Percentiles rank a stretch among this genome's conserved stretches.
phyloP scores from a whole-genome alignment of 352 stramenopile genomes.

The Phytophthora capsici region DNA sequence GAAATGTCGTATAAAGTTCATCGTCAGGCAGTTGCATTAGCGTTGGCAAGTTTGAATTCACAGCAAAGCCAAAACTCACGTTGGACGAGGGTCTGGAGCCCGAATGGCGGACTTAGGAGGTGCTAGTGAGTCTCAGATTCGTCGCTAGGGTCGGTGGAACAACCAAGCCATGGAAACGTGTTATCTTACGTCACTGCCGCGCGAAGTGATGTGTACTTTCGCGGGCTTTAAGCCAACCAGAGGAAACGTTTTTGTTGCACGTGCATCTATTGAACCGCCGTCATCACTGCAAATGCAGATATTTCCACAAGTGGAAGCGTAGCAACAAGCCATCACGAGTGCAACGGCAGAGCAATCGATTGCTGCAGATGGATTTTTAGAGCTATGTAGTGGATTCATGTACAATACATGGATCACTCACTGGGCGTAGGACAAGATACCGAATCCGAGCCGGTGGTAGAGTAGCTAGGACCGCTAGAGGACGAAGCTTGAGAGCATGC shows the following conservation, averaged over 20 bases:
- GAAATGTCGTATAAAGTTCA: background rate
- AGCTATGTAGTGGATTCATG: too few species aligned
- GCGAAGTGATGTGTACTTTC: background rate
- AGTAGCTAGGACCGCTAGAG: too few species aligned
- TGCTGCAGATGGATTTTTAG: background rate
- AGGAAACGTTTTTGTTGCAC: background rate
- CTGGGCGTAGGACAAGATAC: too few species aligned
- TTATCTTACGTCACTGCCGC: constrained; percentile 3
- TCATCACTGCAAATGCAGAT: background rate
- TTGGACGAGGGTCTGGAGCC: background rate
- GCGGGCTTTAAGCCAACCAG: constrained; percentile 1
- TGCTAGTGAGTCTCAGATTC: constrained; percentile 15
- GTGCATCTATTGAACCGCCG: background rate
- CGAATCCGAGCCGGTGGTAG: too few species aligned
- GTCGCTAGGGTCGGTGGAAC: constrained; percentile 12
- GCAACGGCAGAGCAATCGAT: background rate
- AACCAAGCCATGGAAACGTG: constrained; percentile 10
- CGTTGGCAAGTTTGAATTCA: background rate
- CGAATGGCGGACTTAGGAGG: constrained; percentile 6
- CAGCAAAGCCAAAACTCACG: background rate
- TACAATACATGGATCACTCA: too few species aligned
- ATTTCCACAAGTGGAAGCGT: background rate
- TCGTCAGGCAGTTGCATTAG: background rate
- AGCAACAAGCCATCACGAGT: background rate
- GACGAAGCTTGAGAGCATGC: too few species aligned